These are phyloP conservation scores for Rhodocollybia butyracea DNA, from an alignment of 768 basidiomycete genomes.

Conservation along the genomic window DNA sequence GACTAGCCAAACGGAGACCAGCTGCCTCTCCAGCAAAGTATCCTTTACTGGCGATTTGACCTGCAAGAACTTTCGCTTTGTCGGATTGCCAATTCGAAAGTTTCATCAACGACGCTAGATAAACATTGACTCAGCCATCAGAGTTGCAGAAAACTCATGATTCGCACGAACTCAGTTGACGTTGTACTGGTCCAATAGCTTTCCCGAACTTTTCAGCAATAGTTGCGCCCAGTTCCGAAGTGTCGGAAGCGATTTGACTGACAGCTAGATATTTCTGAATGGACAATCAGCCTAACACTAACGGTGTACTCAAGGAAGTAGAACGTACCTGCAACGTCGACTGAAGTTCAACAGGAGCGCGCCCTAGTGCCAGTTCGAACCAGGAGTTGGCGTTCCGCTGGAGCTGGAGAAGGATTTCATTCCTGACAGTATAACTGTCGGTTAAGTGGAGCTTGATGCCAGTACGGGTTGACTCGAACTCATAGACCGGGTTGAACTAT, in stretches of 20 bases:
- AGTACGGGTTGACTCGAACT: constrained; percentile 76
- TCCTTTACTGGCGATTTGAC: constrained; percentile 87
- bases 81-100: constrained; percentile 61
- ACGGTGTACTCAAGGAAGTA: not conserved
- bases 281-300: not conserved
- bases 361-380: constrained; percentile 83
- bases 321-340: constrained; percentile 82
- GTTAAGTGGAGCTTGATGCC: constrained; percentile 75
- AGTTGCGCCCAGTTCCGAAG: constrained; percentile 88
- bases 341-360: constrained; percentile 90
- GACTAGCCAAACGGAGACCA: constrained; percentile 69
- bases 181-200: constrained; percentile 71
- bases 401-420: constrained; percentile 76
- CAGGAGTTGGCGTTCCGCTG: constrained; percentile 74
- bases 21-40: constrained; percentile 87
- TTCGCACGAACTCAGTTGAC: constrained; percentile 60
- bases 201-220: constrained; percentile 85
- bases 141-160: not conserved
- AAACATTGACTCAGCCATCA: constrained; percentile 30
- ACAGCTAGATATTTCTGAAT: constrained; percentile 85
- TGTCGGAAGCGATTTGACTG: constrained; percentile 61
- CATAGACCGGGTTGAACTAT: constrained; percentile 86
- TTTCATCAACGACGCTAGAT: constrained; percentile 48
- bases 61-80: constrained; percentile 74
- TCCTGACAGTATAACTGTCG: constrained; percentile 82